Conservation (phyloP, 139 green algal genomes). For the Trebouxia sp. region DNA sequence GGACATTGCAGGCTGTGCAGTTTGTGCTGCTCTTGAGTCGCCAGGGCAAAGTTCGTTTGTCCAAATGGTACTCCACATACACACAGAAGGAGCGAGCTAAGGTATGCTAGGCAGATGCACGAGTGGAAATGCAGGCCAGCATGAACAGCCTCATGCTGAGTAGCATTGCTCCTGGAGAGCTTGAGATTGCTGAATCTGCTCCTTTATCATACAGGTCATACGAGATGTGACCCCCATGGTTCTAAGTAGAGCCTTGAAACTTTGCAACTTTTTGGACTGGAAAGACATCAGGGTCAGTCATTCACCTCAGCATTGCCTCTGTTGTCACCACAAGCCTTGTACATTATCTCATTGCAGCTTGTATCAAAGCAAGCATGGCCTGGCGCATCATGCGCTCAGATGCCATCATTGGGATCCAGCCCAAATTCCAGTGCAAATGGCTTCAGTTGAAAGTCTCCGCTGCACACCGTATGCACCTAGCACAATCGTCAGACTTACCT, state of each 20-base stretch:
- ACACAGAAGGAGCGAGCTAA: conserved; percentile 91
- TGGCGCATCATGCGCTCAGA: too few relatives aligned
- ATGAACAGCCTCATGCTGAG: background rate
- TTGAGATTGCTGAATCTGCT: too few relatives aligned
- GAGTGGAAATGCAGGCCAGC: too few relatives aligned
- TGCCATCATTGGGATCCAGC: too few relatives aligned
- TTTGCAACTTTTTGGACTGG: conserved; percentile 99
- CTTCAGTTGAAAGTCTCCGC: too few relatives aligned
- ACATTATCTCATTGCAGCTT: too few relatives aligned
- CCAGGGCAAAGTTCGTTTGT: conserved; percentile 96
- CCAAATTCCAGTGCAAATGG: too few relatives aligned
- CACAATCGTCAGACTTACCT: too few relatives aligned
- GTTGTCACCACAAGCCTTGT: too few relatives aligned
- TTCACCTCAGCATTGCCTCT: background rate
- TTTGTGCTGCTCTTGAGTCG: conserved; percentile 95
- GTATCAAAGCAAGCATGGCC: too few relatives aligned
- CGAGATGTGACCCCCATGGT: conserved; percentile 84
- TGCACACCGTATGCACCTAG: too few relatives aligned
- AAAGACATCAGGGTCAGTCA: conserved; percentile 77
- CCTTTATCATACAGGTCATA: conserved; percentile 32
- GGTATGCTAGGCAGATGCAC: conserved; percentile 41
- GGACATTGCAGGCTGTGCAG: conserved; percentile 12
- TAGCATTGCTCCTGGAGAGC: too few relatives aligned
- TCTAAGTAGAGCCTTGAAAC: conserved; percentile 78
- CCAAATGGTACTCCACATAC: conserved; percentile 97